Base-by-base conservation (phyloP, 306 rosid species). In the Potentilla sterilis region DNA sequence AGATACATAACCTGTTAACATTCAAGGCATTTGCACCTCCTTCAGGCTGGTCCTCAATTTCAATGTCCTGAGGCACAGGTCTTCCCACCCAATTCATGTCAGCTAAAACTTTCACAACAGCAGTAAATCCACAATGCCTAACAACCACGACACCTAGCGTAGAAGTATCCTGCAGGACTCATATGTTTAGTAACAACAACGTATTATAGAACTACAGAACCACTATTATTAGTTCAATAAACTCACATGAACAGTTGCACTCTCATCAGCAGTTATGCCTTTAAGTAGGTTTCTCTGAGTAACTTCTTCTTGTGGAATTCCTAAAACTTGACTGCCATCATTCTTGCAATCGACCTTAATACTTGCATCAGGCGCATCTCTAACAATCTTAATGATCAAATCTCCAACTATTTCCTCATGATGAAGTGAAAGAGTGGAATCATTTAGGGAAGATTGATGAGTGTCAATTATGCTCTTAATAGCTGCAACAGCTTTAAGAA, bases 261-360 rank as follows among this genome's bases (percentile, higher is more conserved):
- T 95, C 79, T 95, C 98, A 83, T 95, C 98, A 65, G 98, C 97
- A 28, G 98, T 95, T 79, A 95, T 88, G 81, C 98, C 98, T 88
- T 95, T 95, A 34, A 95, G 92, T 84, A 95, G 86, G 86, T 95
- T 95, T 86, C 97, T 89, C 75, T 44, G 90, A 62, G 97, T 88
- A 70, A 92, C 87, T 80, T 92, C 89, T 82, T 87, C 95, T 52
- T 80, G 90, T 13, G 91, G 77, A 75, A 90, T 71, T 74, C 81
- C 97, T 70, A 95, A 91, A 88, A 90, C 91, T 75, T 44, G 87
- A 69, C 89, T 90, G 43, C 97, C 97, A 69, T 95, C 97, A 79
- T 86, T 92, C 86, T 95, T 95, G 85, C 88, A 83, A 73, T 90
- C 97, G 86, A 87, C 81, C 85, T 90, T 95, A 43, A 78, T 43